Conservation (phyloP, 345 rosid genomes). For the Sapria himalayana region DNA sequence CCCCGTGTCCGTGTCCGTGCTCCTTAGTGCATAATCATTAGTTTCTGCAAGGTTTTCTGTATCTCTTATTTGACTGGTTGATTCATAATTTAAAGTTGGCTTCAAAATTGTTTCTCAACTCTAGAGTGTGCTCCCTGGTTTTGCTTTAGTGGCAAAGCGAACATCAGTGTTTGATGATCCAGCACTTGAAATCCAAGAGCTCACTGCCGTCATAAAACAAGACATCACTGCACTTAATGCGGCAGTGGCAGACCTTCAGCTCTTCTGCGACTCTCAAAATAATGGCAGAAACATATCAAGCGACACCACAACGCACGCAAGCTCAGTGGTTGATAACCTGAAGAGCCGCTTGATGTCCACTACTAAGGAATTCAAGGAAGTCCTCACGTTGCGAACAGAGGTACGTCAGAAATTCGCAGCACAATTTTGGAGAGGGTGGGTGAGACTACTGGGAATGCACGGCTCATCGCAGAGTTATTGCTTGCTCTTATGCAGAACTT, state of each 20-base stretch:
- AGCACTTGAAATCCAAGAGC: conserved; percentile 59
- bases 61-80: no score
- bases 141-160: conserved; percentile 79
- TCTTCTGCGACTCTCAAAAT: conserved; percentile 39
- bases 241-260: conserved; percentile 58
- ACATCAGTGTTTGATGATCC: conserved; percentile 83
- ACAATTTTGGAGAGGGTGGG: no score
- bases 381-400: conserved; percentile 74
- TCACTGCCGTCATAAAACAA: conserved; percentile 57
- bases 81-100: no score
- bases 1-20: no score
- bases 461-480: no score
- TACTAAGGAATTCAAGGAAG: conserved; percentile 72
- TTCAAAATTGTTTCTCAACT: no score
- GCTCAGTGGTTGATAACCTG: conserved; percentile 57
- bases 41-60: no score
- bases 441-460: no score
- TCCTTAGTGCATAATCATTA: no score
- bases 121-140: no score
- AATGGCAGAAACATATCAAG: conserved; percentile 33
- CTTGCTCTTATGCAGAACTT: conserved; percentile 27
- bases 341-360: conserved; percentile 66
- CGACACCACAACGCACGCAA: conserved; percentile 50
- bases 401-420: conserved; percentile 10
- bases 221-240: conserved; percentile 65